Evolutionary conservation across 2,329 filamentous ascomycete genomes (phyloP).

Genomic region (Diaporthe amygdali): DNA sequence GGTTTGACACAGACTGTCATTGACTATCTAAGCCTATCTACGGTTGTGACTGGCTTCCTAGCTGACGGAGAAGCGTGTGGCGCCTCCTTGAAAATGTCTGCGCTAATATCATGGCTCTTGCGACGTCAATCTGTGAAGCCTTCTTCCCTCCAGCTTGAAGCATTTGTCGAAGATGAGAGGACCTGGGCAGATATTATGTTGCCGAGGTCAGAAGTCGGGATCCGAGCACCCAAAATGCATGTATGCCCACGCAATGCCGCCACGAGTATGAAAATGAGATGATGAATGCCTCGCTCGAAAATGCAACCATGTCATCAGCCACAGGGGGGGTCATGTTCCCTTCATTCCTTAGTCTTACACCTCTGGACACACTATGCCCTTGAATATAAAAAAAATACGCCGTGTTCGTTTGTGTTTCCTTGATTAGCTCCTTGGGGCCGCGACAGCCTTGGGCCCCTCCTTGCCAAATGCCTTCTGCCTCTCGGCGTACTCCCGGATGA

Average conservation of each 20-base stretch:
- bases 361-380: neutral
- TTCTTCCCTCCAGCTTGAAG: neutral
- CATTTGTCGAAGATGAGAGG: neutral
- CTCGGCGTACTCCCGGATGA: conserved; percentile 79
- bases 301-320: neutral
- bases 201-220: neutral
- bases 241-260: neutral
- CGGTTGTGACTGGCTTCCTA: neutral
- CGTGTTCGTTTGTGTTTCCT: neutral
- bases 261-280: neutral
- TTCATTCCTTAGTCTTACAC: neutral
- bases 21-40: conserved; percentile 9
- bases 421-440: conserved; percentile 3
- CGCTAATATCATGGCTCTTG: neutral
- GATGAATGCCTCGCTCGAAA: conserved; percentile 11
- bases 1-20: neutral
- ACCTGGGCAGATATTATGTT: neutral
- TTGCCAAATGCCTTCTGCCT: conserved; percentile 64
- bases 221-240: neutral
- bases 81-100: neutral
- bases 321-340: neutral
- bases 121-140: neutral
- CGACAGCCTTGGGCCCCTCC: conserved; percentile 26
- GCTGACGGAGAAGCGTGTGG: neutral
- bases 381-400: neutral